Percentiles rank a stretch among this genome's conserved stretches.
Conservation (phyloP, 2,329 filamentous ascomycete genomes). For the Tolypocladium pustulatum region DNA sequence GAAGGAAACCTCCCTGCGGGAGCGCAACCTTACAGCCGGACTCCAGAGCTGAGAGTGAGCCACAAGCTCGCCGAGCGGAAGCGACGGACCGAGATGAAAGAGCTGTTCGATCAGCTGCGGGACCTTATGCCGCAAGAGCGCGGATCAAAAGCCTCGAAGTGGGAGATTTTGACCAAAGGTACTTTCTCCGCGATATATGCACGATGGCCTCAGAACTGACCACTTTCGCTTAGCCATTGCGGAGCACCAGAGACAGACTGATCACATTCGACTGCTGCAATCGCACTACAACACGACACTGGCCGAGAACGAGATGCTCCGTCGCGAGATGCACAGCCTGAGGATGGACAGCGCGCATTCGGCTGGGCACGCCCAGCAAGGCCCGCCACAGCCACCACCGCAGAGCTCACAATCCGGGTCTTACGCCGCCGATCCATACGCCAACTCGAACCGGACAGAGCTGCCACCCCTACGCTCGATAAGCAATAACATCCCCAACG, state of each 20-base stretch:
- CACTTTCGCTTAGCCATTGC: conserved; percentile 38
- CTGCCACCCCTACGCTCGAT: conserved; percentile 47
- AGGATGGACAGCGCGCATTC: conserved; percentile 36
- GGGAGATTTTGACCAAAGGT: conserved; percentile 84
- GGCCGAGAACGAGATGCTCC: conserved; percentile 35
- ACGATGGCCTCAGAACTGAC: not conserved
- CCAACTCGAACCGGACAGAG: conserved; percentile 30
- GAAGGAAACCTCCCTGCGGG: conserved; percentile 39
- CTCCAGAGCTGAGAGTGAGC: conserved; percentile 70
- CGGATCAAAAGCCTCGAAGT: conserved; percentile 78
- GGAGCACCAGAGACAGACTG: conserved; percentile 46
- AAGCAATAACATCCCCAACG: conserved; percentile 29
- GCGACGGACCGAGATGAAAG: conserved; percentile 79
- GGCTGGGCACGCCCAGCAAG: conserved; percentile 32
- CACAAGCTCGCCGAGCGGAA: conserved; percentile 82
- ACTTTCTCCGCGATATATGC: conserved; percentile 14
- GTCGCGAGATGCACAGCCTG: conserved; percentile 36
- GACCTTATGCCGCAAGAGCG: conserved; percentile 71
- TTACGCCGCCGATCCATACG: conserved; percentile 20
- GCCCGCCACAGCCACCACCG: conserved; percentile 11
- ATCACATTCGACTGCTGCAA: conserved; percentile 35
- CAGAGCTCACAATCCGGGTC: conserved; percentile 4
- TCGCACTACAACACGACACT: conserved; percentile 30
- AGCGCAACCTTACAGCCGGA: conserved; percentile 69
- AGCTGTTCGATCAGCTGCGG: conserved; percentile 70